Evolutionary conservation across 371 early-diverging fungal genomes (phyloP).

Genomic region (Choanephora cucurbitarum): DNA sequence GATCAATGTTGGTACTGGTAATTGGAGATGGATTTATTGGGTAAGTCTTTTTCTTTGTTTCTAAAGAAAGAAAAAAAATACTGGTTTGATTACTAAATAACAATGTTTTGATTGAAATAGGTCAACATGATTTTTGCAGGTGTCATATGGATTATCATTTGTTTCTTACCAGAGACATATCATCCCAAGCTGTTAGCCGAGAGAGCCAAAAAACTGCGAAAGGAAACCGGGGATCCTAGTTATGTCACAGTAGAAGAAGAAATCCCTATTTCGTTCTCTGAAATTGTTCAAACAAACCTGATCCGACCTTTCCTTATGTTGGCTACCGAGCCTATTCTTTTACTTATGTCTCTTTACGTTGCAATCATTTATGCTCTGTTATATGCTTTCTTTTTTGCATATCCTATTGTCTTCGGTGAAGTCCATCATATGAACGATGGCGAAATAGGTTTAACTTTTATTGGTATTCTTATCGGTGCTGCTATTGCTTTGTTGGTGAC

Average conservation of each 20-base stretch:
- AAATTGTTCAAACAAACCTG: conserved; percentile 34
- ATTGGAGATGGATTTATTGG: conserved; percentile 55
- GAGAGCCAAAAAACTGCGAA: conserved; percentile 31
- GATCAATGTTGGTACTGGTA: conserved; percentile 40
- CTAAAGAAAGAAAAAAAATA: neutral
- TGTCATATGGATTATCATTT: conserved; percentile 42
- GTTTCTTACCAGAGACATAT: conserved; percentile 46
- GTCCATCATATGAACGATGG: conserved; percentile 40
- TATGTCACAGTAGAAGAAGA: conserved; percentile 43
- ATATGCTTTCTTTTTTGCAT: conserved; percentile 49
- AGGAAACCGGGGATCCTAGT: conserved; percentile 33
- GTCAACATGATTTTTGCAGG: conserved; percentile 47
- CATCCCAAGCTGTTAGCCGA: conserved; percentile 37
- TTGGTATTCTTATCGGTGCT: conserved; percentile 43
- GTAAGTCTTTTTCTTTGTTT: conserved; percentile 20
- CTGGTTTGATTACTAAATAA: no score
- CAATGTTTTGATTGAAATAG: neutral
- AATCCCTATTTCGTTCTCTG: conserved; percentile 31
- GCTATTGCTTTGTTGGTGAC: conserved; percentile 36
- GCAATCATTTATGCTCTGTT: conserved; percentile 47
- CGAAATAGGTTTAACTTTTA: conserved; percentile 40
- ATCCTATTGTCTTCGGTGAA: conserved; percentile 43
- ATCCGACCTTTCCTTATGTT: conserved; percentile 44
- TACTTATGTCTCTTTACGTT: conserved; percentile 45
- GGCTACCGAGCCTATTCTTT: conserved; percentile 40